Base-by-base conservation (phyloP, 805 yeast genomes). In the Metschnikowia colocasiae region DNA sequence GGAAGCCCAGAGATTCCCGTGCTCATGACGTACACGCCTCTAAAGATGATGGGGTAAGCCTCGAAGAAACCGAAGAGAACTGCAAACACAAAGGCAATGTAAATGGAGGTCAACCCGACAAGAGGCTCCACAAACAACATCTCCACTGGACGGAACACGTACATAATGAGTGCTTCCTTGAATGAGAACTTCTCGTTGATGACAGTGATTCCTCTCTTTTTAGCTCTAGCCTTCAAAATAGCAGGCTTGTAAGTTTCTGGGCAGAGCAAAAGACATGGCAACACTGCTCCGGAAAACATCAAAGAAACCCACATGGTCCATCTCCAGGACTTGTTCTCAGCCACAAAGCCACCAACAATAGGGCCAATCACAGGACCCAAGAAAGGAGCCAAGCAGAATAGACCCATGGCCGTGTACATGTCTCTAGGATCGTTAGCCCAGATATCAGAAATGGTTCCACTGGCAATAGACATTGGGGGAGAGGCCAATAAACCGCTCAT, bases 381-480 rank as follows among this genome's bases (percentile, higher is more conserved):
- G 43, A 54, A 56, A 1, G 59, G 58, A n/a, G 51, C 46, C 19
- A 54, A 49, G 62, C 91, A 83, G 67, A 85, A 87, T n/a, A 82
- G 65, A 3, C 86, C 79, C 82, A 86, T 79, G n/a, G 95, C 90
- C 3, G 82, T 56, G 13, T 89, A 85, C 59, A 82, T 67, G 60
- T 81, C 80, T 35, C 78, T 76, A 4, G 82, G 79, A 12, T 61
- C 55, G 25, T 50, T 49, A 15, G 50, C 76, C 82, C 91, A 89
- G 40, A 88, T 65, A 66, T 89, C 96, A 46, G 83, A 70, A 51
- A 89, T 80, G 4, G 94, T 82, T 53, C 96, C 97, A 45, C 91
- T 89, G 10, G 89, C 92, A 54, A 87, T 80, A 8, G 95, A 83
- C 67, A 89, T 73, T 1, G 91, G 89, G 2, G 94, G 95, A 1